phyloP scores from a whole-genome alignment of 192 early-diverging fungal genomes.

The Phycomyces blakesleeanus region DNA sequence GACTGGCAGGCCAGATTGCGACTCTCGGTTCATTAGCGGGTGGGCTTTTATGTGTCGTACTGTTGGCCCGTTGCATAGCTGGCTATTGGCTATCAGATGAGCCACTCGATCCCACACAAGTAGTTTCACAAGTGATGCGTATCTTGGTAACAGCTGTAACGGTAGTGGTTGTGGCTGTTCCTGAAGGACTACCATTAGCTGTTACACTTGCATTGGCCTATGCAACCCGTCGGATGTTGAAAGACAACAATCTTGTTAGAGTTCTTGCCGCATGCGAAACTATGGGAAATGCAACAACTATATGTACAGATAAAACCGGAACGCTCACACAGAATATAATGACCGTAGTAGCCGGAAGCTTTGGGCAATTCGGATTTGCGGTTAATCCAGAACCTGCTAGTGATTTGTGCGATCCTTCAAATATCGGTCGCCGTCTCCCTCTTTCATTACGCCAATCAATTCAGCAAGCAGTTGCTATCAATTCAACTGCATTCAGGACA shows the following conservation, averaged over 20 bases:
- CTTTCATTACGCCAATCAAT: conserved; percentile 44
- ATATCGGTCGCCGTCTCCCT: conserved; percentile 45
- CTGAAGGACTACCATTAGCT: conserved; percentile 97
- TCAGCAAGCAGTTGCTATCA: conserved; percentile 77
- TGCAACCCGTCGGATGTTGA: conserved; percentile 92
- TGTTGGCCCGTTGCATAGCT: conserved; percentile 81
- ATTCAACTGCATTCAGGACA: conserved; percentile 73
- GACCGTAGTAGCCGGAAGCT: conserved; percentile 86
- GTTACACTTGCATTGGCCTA: conserved; percentile 92
- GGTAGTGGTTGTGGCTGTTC: conserved; percentile 98
- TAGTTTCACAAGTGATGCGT: conserved; percentile 61
- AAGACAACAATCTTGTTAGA: conserved; percentile 96
- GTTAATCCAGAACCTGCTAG: conserved; percentile 18
- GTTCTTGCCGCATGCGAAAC: conserved; percentile 96
- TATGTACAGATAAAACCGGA: conserved; percentile 99
- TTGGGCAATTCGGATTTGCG: conserved; percentile 66
- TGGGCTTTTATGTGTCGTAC: conserved; percentile 76
- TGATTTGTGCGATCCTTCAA: conserved; percentile 43
- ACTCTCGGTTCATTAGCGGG: conserved; percentile 84
- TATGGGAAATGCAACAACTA: conserved; percentile 97
- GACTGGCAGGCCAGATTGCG: conserved; percentile 86
- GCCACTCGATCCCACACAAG: conserved; percentile 38
- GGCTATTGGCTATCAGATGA: conserved; percentile 31
- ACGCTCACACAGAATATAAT: conserved; percentile 97
- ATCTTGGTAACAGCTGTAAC: conserved; percentile 92